Base-by-base conservation (phyloP, 1,139 yeast species). In the Geotrichum bryndzae region DNA sequence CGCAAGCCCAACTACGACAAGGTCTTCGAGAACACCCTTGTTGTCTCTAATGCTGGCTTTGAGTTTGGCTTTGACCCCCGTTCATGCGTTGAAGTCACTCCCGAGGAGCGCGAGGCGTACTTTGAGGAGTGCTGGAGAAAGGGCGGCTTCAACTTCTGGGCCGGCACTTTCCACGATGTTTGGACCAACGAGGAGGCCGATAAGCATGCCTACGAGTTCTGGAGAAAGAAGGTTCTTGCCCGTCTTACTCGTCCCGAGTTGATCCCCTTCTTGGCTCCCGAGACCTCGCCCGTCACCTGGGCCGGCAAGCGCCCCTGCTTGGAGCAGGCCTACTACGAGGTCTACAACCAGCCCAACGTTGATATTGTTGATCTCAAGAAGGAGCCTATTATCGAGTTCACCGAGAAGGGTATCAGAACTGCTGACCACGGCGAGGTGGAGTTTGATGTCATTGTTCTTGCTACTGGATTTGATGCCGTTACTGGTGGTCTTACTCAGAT, bases 381-480 rank as follows among this genome's bases (percentile, higher is more conserved):
- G 66, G 64, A 61, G 45, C 72, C 73, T 52, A 67, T 71, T 54
- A 56, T 59, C 15, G 68, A 68, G 58, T 63, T 72, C 53, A 69
- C 70, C 52, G 70, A 66, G 53, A 67, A 62, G 33, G 72, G 72
- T 11, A 62, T 70, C 59, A 61, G 60, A 27, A 65, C 70, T 27
- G 60, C 58, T 15, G 68, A 66, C 38, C 69, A 68, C 23, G 63
- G 62, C 13, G 66, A 66, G 38, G 61, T 60, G 55, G 72, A 72
- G 56, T 62, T 72, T 61, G 75, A 72, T 59, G 52, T 70, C 31
- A 65, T 72, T 58, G 64, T 69, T 23, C 65, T 71, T 48, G 75
- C 75, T 13, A 73, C 74, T n/a, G 75, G 75, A 2, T 73, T 72
- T 62, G 76, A 73, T 59, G 68, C 72, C 18, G 66, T 69, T 53